Conservation (phyloP, 1,284 basidiomycete genomes). For the Apiotrichum sp. region DNA sequence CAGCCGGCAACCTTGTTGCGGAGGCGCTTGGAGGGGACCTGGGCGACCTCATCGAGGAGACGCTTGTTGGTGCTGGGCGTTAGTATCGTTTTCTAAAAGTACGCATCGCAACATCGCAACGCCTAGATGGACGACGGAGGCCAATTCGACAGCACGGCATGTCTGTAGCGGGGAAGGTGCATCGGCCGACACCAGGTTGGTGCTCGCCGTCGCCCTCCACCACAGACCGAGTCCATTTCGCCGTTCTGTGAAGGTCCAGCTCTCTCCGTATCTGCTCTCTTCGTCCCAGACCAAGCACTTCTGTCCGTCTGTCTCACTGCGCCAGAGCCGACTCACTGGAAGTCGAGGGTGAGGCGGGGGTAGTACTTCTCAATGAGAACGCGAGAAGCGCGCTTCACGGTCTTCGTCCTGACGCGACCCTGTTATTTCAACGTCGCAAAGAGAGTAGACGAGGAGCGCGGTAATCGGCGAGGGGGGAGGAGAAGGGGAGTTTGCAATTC, state of each 20-base stretch:
- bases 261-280: too few species aligned
- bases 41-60: constrained; percentile 98
- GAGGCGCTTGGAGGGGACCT: constrained; percentile 96
- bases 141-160: too few species aligned
- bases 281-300: too few species aligned
- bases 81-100: not conserved
- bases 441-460: not conserved
- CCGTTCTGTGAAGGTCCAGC: too few species aligned
- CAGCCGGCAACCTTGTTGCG: constrained; percentile 99
- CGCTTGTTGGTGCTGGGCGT: constrained; percentile 83
- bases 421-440: constrained; percentile 41
- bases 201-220: too few species aligned
- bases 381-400: constrained; percentile 97
- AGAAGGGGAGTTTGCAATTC: too few species aligned
- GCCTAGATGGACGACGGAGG: too few species aligned
- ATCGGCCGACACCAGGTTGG: too few species aligned
- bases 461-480: not conserved
- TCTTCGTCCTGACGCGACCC: constrained; percentile 99
- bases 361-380: constrained; percentile 99
- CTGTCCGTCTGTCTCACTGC: too few species aligned
- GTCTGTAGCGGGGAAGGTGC: too few species aligned
- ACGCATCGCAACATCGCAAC: too few species aligned
- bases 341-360: constrained; percentile 91
- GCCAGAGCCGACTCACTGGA: constrained; percentile 55
- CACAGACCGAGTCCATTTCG: too few species aligned